Evolutionary conservation across 257 asterid species (phyloP), one percentile per base, ranked within the genome.

Genomic region (Schizonepeta tenuifolia): DNA sequence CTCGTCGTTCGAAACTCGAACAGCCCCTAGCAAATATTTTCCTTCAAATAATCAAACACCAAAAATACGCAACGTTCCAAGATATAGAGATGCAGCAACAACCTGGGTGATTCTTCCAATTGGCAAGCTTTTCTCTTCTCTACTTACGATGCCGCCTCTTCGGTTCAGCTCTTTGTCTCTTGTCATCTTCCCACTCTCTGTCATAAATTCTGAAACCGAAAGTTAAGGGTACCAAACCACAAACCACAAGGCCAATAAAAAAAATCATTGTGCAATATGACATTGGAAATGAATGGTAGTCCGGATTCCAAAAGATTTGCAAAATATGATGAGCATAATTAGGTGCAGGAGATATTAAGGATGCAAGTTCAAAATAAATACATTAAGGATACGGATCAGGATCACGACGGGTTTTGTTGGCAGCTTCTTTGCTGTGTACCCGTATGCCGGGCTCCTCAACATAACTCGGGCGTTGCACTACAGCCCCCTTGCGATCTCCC

Each of bases 151-250:
- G 98, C 71, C 99, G 81, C 85, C 99, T 86, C 79, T 95, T 95
- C 6, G 87, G 86, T 76, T 94, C 98, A 53, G 83, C 89, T 85
- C 98, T 87, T 82, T 87, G 99, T 82, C 99, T 87, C 89, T 95
- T 95, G 54, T 95, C 99, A 18, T 95, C 99, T 20, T 92, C 98
- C 99, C 99, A 92, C 64, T 92, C 99, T 78, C 99, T 87, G 70
- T 95, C 97, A 50, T 90, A 90, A 71, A 86, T 47, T 63, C 96
- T 88, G 80, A 71, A 77, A 28, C 49, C 12, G 20, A 20, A 59
- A 54, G 86, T 95, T 77, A 92, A 86, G 93, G 89, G 28, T 62
- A 31, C 72, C 64, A 50, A 77, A n/a, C n/a, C n/a, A n/a, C n/a
- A n/a, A n/a, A n/a, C n/a, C n/a, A n/a, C n/a, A n/a, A n/a, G n/a